Evolutionary conservation across 257 asterid genomes (phyloP).

Genomic region (Petunia axillaris): DNA sequence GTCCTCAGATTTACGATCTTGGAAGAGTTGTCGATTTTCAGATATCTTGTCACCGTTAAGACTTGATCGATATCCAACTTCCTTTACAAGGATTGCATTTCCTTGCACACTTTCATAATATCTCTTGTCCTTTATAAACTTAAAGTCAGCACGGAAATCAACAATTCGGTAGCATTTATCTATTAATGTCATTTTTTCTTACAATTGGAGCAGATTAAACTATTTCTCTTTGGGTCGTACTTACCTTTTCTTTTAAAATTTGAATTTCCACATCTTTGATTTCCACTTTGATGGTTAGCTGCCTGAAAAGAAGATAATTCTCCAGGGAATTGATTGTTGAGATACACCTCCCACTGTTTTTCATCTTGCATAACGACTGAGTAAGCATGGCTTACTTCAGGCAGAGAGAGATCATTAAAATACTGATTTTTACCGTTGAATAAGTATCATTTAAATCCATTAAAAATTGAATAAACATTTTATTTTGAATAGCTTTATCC

Average conservation of each 20-base stretch:
- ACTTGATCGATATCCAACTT: no score
- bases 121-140: neutral
- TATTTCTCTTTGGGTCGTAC: neutral
- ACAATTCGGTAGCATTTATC: neutral
- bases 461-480: neutral
- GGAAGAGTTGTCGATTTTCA: neutral
- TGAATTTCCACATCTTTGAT: neutral
- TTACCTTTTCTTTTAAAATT: neutral
- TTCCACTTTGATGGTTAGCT: neutral
- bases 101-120: neutral
- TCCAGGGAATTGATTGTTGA: neutral
- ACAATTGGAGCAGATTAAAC: neutral
- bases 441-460: neutral
- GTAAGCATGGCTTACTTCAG: no score
- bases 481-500: neutral
- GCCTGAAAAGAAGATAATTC: neutral
- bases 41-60: neutral
- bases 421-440: neutral
- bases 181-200: neutral
- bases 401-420: neutral
- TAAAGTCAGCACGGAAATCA: neutral
- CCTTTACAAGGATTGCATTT: neutral
- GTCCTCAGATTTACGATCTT: no score
- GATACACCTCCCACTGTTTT: neutral
- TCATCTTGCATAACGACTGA: neutral